Evolutionary conservation across 495 filamentous ascomycete species (phyloP), one percentile per base, ranked within the genome.

Genomic region (Penicillium ucsense): DNA sequence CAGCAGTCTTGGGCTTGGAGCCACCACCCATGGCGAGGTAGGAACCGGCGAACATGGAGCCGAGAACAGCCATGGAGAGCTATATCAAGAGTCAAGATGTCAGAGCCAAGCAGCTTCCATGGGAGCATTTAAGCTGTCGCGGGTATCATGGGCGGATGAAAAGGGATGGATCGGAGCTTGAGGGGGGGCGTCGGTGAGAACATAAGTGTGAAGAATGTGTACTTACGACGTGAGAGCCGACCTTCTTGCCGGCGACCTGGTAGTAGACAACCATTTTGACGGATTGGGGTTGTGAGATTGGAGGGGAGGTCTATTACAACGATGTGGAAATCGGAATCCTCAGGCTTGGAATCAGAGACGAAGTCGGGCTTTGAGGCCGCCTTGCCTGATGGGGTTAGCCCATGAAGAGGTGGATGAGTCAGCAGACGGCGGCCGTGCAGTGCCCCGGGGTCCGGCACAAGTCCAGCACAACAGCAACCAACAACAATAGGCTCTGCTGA

Each of bases 221-320:
- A 86, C 89, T 62, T 80, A 98, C 91, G 65, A 84, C 72, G 75
- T 96, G 92, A 44, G 92, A 94, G 72, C 86, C 89, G 76, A 98
- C 76, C 72, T 95, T 81, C 64, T 81, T 84, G 77, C 91, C 92
- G 71, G 84, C 76, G 63, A 96, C 74, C 54, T 74, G 81, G 81
- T 95, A 96, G 64, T 79, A 80, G 61, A 73, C 77, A 64, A 89
- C 88, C 91, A 97, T 97, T 54, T 73, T 90, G 77, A 68, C 51
- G 52, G 57, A 58, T 52, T 56, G 53, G 52, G 67, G 67, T 57
- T 61, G 59, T 48, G 52, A 41, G 51, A 54, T 38, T 39, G 46
- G 46, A 58, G 42, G 64, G 63, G 53, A 67, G 59, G 49, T 62
- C 57, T 57, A 59, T 60, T 59, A 64, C 56, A 63, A 60, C 61